Base-by-base conservation (phyloP, 306 rosid species). In the Sophora flavescens region DNA sequence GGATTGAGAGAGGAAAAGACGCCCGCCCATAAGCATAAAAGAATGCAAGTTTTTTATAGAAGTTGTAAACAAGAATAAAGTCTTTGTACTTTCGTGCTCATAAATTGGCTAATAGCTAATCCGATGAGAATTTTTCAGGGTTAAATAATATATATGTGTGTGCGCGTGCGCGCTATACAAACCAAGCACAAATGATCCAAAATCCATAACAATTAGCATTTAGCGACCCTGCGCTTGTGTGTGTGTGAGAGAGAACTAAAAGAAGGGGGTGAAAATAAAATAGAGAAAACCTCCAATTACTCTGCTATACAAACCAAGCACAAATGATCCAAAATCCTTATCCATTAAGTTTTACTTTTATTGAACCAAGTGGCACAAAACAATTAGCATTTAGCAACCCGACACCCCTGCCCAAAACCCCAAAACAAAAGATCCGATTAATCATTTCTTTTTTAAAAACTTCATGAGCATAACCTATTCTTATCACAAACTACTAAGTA, bases 1-100 rank as follows among this genome's bases (percentile, higher is more conserved):
- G 42, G 13, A 39, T 72, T 41, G 53, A 33, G 26, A 33, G 17
- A 68, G 11, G 32, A 53, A 32, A 63, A 18, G 30, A 12, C 63
- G 10, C 26, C 17, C 63, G 10, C 26, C 17, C 26, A 41, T 47
- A n/a, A 38, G 14, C 9, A 14, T 45, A 8, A 53, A 14, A 14
- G 15, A 35, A 13, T 16, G 11, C 14, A 51, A 61, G 62, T 72
- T 42, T 81, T 81, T 22, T 18, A 30, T 22, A 22, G 22, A 47
- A 58, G 44, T 58, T 78, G 70, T 28, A 17, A 32, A 35, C 51
- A 33, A 26, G 8, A 51, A 4, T 62, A 26, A 33, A 26, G 36
- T 33, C 59, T 4, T 36, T 22, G 63, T 47, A 74, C 56, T 8
- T 72, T 38, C 1, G 32, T 10, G 12, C 36, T 28, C 26, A 5